A percentile compares a stretch with the other conserved stretches of the same genome.
These are phyloP conservation scores for Thelephora aurantiotincta DNA, from an alignment of 768 basidiomycete genomes.

Conservation along the genomic window DNA sequence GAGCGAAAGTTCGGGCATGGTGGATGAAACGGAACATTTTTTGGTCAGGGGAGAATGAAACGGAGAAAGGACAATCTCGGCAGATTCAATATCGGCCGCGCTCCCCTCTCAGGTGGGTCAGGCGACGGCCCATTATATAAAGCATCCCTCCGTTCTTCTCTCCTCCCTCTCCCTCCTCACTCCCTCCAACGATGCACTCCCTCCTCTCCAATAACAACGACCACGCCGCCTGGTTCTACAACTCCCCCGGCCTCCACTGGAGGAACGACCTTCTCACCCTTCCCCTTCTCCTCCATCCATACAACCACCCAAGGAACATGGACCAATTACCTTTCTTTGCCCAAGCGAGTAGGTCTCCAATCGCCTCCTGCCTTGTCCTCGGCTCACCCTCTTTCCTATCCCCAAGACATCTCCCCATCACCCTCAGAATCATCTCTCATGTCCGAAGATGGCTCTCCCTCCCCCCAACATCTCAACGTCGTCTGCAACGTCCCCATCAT, in stretches of 20 bases:
- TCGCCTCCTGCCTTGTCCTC: constrained; percentile 9
- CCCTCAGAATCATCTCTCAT: constrained; percentile 20
- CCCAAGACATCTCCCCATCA: constrained; percentile 20
- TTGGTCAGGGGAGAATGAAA: constrained; percentile 1
- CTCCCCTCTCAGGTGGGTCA: neutral
- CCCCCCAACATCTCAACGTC: constrained; percentile 26
- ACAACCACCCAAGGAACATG: constrained; percentile 5
- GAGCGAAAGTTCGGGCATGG: constrained; percentile 1
- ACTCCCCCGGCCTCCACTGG: constrained; percentile 6
- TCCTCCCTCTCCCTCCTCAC: constrained; percentile 7
- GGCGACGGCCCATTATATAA: neutral
- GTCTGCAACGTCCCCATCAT: constrained; percentile 56
- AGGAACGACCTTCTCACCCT: neutral
- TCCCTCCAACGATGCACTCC: neutral
- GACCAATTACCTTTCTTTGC: constrained; percentile 4
- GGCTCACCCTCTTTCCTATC: constrained; percentile 5
- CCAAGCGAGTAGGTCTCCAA: constrained; percentile 10
- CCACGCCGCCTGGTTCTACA: constrained; percentile 10
- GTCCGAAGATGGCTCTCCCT: constrained; percentile 13
- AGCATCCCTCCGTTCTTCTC: constrained; percentile 1
- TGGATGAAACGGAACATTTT: constrained; percentile 1
- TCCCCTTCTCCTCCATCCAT: constrained; percentile 2
- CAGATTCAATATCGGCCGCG: neutral
- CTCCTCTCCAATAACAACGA: constrained; percentile 12
- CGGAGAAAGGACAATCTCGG: neutral